Conservation (phyloP, 2,329 filamentous ascomycete species). For the Colletotrichum costaricense region DNA sequence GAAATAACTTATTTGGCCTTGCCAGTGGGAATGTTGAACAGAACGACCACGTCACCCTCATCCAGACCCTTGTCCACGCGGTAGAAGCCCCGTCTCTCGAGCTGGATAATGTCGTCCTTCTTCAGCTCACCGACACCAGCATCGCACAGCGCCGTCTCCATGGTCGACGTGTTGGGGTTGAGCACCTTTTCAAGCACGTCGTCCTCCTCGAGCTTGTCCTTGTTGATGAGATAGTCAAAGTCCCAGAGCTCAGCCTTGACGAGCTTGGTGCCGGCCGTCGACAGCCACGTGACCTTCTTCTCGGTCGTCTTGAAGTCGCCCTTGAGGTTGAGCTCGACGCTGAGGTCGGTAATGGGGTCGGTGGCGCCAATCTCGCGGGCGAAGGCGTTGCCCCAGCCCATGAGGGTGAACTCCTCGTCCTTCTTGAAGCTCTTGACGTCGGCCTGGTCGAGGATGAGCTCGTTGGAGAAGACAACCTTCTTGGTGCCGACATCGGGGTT, state of each 20-base stretch:
- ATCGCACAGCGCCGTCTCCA: conserved; percentile 82
- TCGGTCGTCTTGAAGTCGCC: conserved; percentile 95
- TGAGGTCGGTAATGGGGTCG: conserved; percentile 74
- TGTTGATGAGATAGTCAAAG: conserved; percentile 94
- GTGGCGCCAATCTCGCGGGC: conserved; percentile 73
- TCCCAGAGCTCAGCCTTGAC: conserved; percentile 89
- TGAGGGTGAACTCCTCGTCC: conserved; percentile 92
- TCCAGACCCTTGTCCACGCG: conserved; percentile 78
- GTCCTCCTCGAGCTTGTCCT: conserved; percentile 92
- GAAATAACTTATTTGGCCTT: conserved; percentile 54
- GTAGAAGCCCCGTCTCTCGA: conserved; percentile 94
- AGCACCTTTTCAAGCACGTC: conserved; percentile 88
- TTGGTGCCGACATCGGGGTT: conserved; percentile 87
- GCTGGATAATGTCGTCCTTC: conserved; percentile 92
- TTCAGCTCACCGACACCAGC: conserved; percentile 82
- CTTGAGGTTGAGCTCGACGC: conserved; percentile 88
- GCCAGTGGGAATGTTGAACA: conserved; percentile 70
- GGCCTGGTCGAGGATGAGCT: conserved; percentile 85
- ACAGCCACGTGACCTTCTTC: conserved; percentile 97
- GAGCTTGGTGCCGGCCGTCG: conserved; percentile 78
- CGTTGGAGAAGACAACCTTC: conserved; percentile 82
- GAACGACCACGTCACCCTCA: conserved; percentile 60
- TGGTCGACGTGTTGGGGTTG: conserved; percentile 79
- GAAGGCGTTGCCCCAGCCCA: conserved; percentile 95
- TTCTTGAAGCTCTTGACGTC: conserved; percentile 85